Percentiles rank a stretch among this genome's conserved stretches.
phyloP scores from a whole-genome alignment of 495 filamentous ascomycete species.

The Aspergillus leporis region DNA sequence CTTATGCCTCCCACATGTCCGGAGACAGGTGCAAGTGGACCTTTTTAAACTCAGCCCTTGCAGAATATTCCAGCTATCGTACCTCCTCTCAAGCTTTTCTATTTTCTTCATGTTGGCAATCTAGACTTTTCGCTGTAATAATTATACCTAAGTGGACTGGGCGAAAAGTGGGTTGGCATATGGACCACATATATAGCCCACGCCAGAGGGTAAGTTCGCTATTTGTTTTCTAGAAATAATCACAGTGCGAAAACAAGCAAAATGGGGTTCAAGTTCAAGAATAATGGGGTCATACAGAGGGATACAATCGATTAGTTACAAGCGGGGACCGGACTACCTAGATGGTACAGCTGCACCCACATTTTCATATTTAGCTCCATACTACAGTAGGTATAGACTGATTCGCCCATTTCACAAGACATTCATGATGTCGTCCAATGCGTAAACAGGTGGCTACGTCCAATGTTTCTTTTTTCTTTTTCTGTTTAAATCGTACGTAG shows the following conservation, averaged over 20 bases:
- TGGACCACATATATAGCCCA: not conserved
- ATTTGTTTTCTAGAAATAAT: not conserved
- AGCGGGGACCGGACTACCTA: not conserved
- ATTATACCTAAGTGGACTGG: not conserved
- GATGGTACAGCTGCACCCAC: not conserved
- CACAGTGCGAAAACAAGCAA: not conserved
- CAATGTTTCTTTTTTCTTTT: not conserved
- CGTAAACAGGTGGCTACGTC: not conserved
- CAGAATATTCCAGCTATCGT: not conserved
- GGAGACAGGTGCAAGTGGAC: not conserved
- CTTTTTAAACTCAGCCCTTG: not conserved
- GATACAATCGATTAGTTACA: not conserved
- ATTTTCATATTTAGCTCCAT: not conserved
- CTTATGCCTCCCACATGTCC: not conserved
- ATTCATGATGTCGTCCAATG: not conserved
- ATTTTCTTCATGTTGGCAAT: not conserved
- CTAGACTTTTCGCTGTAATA: not conserved
- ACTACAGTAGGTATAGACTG: not conserved
- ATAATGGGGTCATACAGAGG: not conserved
- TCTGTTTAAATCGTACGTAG: not conserved
- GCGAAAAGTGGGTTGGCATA: not conserved
- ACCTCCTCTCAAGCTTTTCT: not conserved
- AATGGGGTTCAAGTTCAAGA: not conserved
- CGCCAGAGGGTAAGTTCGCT: not conserved
- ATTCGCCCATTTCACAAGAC: slow-evolving; percentile 1